These are phyloP conservation scores for Onygenales sp. DNA, from an alignment of 2,329 filamentous ascomycete genomes.

Conservation along the genomic window DNA sequence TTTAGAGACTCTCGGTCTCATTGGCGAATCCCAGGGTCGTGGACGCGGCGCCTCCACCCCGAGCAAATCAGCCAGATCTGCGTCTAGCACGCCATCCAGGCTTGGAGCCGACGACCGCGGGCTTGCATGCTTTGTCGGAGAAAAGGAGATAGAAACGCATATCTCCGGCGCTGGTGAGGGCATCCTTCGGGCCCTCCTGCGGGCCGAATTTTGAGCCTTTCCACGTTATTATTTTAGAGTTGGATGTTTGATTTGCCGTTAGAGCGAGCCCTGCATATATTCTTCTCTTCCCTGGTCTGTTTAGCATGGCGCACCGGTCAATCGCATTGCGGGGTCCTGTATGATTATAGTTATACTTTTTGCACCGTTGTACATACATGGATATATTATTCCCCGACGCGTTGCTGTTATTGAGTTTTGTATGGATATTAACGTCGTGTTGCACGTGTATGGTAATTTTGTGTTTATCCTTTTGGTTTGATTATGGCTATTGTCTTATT, in stretches of 20 bases:
- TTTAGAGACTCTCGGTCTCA: conserved; percentile 75
- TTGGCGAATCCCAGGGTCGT: conserved; percentile 57
- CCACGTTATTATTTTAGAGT: conserved; percentile 7
- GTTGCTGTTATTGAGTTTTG: no score
- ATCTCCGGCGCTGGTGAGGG: conserved; percentile 48
- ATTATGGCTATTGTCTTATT: no score
- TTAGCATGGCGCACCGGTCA: neutral
- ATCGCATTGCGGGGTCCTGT: no score
- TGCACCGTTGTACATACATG: no score
- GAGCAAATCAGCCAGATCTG: conserved; percentile 37
- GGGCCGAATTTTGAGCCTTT: conserved; percentile 16
- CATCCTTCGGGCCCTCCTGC: conserved; percentile 33
- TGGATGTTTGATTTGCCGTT: neutral
- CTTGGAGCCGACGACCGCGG: conserved; percentile 59
- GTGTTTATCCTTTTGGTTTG: no score
- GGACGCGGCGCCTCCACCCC: conserved; percentile 46
- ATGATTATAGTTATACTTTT: no score
- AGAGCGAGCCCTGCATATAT: neutral
- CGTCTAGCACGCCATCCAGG: neutral
- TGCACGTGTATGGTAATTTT: no score
- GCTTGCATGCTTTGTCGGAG: conserved; percentile 69
- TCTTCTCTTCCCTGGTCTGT: neutral
- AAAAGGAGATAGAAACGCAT: conserved; percentile 65
- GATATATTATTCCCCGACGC: no score
- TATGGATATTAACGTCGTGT: no score